Conservation (phyloP, 2,329 filamentous ascomycete species). For the Cyanodermella asteris region DNA sequence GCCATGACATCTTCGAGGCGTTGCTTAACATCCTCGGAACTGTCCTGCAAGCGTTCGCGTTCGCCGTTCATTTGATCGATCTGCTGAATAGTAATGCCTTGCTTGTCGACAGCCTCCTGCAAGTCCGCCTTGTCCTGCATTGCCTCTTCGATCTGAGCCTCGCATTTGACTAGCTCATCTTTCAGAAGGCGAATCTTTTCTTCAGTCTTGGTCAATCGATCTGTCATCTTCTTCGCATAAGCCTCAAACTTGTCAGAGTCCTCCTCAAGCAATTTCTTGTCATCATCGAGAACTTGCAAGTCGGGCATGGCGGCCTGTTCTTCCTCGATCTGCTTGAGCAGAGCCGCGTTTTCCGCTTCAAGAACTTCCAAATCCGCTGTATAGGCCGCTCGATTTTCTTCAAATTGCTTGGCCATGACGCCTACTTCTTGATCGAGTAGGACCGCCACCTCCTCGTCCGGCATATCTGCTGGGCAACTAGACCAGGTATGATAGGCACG, state of each 20-base stretch:
- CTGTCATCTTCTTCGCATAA: conserved; percentile 69
- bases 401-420: conserved; percentile 72
- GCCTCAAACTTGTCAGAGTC: conserved; percentile 89
- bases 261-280: conserved; percentile 83
- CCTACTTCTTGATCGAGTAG: conserved; percentile 67
- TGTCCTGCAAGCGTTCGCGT: conserved; percentile 76
- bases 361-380: conserved; percentile 63
- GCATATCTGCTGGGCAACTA: conserved; percentile 70
- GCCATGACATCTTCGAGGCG: conserved; percentile 71
- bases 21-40: conserved; percentile 52
- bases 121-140: conserved; percentile 63
- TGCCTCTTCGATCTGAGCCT: conserved; percentile 51
- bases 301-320: conserved; percentile 72
- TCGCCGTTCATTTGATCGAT: conserved; percentile 98
- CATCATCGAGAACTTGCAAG: conserved; percentile 61
- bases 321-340: conserved; percentile 73
- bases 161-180: conserved; percentile 61
- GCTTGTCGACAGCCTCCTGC: conserved; percentile 71
- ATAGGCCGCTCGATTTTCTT: conserved; percentile 65
- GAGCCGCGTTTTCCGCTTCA: conserved; percentile 61
- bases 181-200: conserved; percentile 61
- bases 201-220: conserved; percentile 76
- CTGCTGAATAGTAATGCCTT: conserved; percentile 91
- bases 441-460: conserved; percentile 61
- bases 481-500: conserved; percentile 87